Evolutionary conservation across 2,329 filamentous ascomycete species (phyloP), one percentile per base, ranked within the genome.

Genomic region (Colletotrichum sp.): DNA sequence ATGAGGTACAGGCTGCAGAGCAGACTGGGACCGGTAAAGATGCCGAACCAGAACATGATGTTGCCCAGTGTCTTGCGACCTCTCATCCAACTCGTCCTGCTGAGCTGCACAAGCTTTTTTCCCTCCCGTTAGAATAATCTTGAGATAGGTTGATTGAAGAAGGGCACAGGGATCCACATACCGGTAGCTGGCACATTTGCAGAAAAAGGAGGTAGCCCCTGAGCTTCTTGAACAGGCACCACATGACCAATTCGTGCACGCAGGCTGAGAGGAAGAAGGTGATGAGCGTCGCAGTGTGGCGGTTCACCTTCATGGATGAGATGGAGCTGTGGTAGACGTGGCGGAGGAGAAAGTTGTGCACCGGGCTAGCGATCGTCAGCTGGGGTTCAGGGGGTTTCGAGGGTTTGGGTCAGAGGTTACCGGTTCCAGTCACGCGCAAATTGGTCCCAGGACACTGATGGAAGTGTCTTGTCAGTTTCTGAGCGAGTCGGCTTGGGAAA

Each of bases 311-410:
- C 83, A 95, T 90, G 12, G 93, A 91, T 3, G 92, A 94, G 80
- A 96, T 96, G 62, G 92, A 94, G 62, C 90, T 92, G 84, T 96
- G 94, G 81, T 96, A 96, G 75, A 96, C 95, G 80, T 96, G 94
- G 16, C 95, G 89, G 4, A 96, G 88, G 32, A 96, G 86, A 83
- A 96, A 96, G 80, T 93, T 92, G 81, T 96, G 94, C 6, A 96
- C 94, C 0, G 94, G 94, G 4, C 86, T 84, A n/a, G 30, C 6
- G 30, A 13, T 32, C n/a, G n/a, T 44, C 34, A 65, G 52, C 3
- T 16, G 15, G 16, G 7, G 36, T 44, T 26, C 24, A n/a, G 10
- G 24, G 18, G 57, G 8, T 12, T 62, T 28, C 59, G 18, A 57
- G 26, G 13, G 6, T 62, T 26, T 32, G n/a, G 39, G 7, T 39